Evolutionary conservation across 2,329 filamentous ascomycete genomes (phyloP).

Genomic region (Fusarium gaditjirri): DNA sequence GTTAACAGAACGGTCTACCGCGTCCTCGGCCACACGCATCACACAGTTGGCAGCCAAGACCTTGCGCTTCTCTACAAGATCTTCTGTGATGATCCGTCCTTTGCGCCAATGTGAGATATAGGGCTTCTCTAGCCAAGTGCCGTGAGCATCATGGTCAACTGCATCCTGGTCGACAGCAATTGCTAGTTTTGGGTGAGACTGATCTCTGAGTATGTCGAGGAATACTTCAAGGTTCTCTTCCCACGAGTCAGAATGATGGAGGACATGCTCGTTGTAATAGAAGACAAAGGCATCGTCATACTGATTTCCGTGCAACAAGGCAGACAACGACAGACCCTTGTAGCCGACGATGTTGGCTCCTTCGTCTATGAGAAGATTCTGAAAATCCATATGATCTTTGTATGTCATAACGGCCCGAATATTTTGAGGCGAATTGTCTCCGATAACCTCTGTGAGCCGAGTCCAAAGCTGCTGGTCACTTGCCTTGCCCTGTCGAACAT

Average conservation of each 20-base stretch:
- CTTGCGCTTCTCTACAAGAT: not conserved
- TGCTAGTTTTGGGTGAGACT: not conserved
- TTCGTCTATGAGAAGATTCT: not conserved
- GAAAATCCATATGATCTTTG: not conserved
- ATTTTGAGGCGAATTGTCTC: no score
- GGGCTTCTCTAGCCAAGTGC: not conserved
- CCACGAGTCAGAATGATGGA: not conserved
- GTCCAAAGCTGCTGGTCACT: not conserved
- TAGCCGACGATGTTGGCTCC: not conserved
- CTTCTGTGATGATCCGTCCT: not conserved
- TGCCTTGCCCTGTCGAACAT: not conserved
- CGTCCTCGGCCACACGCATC: not conserved
- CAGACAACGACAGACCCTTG: not conserved
- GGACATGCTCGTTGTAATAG: not conserved
- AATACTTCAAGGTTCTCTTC: not conserved
- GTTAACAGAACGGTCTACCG: not conserved
- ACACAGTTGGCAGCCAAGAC: not conserved
- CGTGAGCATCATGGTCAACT: not conserved
- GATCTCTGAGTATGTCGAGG: not conserved
- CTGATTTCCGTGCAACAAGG: not conserved
- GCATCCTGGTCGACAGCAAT: not conserved
- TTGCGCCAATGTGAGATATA: not conserved
- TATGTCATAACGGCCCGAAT: no score
- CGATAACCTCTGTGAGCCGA: not conserved
- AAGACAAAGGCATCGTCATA: not conserved